Percentiles rank a stretch among this genome's conserved stretches.
phyloP scores from a whole-genome alignment of 768 basidiomycete genomes.

The Kwoniella mangroviensis region DNA sequence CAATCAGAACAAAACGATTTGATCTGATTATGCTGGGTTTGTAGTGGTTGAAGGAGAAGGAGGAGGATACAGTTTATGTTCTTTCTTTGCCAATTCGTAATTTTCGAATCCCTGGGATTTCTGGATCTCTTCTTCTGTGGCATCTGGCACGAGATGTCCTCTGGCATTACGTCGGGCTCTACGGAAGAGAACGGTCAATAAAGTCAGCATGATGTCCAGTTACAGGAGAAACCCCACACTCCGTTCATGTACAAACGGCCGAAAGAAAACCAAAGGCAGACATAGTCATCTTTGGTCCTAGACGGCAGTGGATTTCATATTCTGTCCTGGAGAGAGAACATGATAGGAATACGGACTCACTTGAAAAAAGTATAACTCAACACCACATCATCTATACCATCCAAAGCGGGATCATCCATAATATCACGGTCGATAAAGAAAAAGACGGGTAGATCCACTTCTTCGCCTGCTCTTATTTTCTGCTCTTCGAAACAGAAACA shows the following conservation, averaged over 20 bases:
- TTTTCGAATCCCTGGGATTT: constrained; percentile 70
- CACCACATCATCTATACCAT: constrained; percentile 85
- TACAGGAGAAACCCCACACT: no score
- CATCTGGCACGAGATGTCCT: constrained; percentile 90
- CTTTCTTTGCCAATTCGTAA: constrained; percentile 53
- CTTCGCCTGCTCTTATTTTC: constrained; percentile 88
- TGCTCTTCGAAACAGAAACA: constrained; percentile 99
- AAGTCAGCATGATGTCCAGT: no score
- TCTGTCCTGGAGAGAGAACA: no score
- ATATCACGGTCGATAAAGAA: constrained; percentile 99
- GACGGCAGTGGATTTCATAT: no score
- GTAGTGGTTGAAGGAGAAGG: background rate
- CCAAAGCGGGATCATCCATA: constrained; percentile 86
- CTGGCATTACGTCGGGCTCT: constrained; percentile 84
- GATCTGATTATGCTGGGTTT: background rate
- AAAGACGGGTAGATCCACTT: constrained; percentile 95
- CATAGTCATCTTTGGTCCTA: no score
- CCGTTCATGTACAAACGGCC: background rate
- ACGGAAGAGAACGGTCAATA: constrained; percentile 2
- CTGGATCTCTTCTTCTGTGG: constrained; percentile 75
- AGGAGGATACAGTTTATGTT: constrained; percentile 25
- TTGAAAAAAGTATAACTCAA: constrained; percentile 98
- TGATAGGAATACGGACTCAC: constrained; percentile 60
- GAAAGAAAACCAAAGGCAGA: no score
- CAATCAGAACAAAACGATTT: background rate